phyloP scores from a whole-genome alignment of 208 protist genomes.

The Acanthamoeba lenticulata region DNA sequence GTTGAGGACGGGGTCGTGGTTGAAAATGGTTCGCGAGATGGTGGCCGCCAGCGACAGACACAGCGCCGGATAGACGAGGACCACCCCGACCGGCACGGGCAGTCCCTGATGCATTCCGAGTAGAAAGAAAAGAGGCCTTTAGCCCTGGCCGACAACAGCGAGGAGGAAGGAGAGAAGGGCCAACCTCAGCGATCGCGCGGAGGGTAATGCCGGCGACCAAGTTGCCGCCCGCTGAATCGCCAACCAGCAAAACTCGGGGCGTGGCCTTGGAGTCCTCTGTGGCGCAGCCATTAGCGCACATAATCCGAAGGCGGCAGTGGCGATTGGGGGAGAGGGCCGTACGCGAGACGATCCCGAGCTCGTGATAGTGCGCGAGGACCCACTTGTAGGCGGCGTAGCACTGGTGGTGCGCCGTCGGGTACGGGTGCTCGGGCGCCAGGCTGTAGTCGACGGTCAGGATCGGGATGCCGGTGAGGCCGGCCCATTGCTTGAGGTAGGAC shows the following conservation, averaged over 20 bases:
- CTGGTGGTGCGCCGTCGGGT: not conserved
- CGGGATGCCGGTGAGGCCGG: not conserved
- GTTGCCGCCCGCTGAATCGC: not conserved
- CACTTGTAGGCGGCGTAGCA: constrained; percentile 26
- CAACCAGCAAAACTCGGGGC: not conserved
- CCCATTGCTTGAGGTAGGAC: constrained; percentile 46
- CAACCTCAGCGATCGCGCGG: not conserved
- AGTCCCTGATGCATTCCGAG: not conserved
- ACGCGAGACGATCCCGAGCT: constrained; percentile 7
- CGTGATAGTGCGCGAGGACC: not conserved
- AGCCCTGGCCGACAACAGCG: not conserved
- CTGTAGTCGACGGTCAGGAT: constrained; percentile 46
- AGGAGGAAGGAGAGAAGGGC: not conserved
- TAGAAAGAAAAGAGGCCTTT: not conserved
- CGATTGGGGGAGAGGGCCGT: not conserved
- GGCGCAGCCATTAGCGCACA: not conserved
- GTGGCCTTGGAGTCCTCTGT: not conserved
- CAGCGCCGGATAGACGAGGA: constrained; percentile 13
- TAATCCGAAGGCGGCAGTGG: not conserved
- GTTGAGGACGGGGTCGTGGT: constrained; percentile 38
- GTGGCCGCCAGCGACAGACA: not conserved
- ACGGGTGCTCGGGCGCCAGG: not conserved
- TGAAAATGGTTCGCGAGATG: not conserved
- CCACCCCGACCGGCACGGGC: not conserved
- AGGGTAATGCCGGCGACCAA: not conserved